Evolutionary conservation across 2,329 filamentous ascomycete species (phyloP), one percentile per base, ranked within the genome.

Genomic region (Sclerotinia sclerotiorum): DNA sequence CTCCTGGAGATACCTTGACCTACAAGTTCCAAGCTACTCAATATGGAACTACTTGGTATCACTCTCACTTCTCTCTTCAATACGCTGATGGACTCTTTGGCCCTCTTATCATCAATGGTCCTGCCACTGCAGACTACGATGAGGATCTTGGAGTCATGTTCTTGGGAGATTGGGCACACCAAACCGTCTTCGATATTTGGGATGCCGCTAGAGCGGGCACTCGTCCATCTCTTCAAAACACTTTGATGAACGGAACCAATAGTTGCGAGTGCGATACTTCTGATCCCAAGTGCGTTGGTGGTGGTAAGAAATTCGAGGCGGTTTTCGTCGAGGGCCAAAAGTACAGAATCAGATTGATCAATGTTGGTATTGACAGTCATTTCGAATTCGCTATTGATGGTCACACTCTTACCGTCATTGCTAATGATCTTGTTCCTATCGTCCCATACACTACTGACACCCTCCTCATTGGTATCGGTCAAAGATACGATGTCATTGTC

Each of bases 71-170:
- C 66, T 71, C 63, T 51, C 64, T 71, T 29, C 73, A 74, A 56
- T 74, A 74, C 32, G 81, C 67, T 7, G 76, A 75, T 66, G 88
- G 88, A 0, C 51, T 89, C 0, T 80, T 84, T 49, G 88, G 88
- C 0, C 82, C 82, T 2, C 84, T 91, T 29, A 78, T 89, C 44
- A 87, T 90, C 73, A 82, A 88, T 64, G 87, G 87, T 0, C 88
- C 87, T 0, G 71, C 74, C 80, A 86, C 5, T 81, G 84, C 11
- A 77, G 81, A 88, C 75, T 90, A 89, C 72, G 88, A 91, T 69
- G 72, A 74, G 24, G 77, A 79, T 67, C 67, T 76, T 24, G 77
- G 77, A 42, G 49, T 67, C 46, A 29, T 78, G 2, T 70, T 76
- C 55, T 66, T 78, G 15, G 67, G 66, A 6, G 77, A 78, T 65